Conservation (phyloP, 208 protist genomes). For the Crithidia acanthocephali region DNA sequence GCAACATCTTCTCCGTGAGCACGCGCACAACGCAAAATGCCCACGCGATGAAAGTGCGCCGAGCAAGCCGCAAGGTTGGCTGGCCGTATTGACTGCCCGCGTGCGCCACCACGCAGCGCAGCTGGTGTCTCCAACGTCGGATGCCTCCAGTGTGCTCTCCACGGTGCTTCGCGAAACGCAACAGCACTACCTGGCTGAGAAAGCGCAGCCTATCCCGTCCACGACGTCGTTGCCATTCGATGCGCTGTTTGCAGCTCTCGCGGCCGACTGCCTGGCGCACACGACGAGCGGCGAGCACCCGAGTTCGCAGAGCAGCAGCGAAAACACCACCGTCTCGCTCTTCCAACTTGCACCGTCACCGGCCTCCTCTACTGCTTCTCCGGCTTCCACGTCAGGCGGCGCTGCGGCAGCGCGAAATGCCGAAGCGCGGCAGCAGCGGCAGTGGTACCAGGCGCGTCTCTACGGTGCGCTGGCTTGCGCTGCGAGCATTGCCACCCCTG, state of each 20-base stretch:
- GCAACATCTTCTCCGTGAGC: not conserved
- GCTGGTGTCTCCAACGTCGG: not conserved
- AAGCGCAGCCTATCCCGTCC: not conserved
- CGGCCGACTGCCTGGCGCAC: constrained; percentile 23
- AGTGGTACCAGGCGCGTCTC: constrained; percentile 38
- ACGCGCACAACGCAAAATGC: not conserved
- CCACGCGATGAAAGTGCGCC: not conserved
- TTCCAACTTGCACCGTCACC: constrained; percentile 12
- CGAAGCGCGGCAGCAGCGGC: constrained; percentile 5
- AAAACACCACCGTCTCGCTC: not conserved
- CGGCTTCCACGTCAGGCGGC: not conserved
- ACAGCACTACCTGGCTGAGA: not conserved
- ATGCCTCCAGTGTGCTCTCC: not conserved
- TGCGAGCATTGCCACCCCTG: constrained; percentile 16
- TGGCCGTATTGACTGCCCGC: constrained; percentile 6
- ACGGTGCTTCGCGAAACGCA: constrained; percentile 10
- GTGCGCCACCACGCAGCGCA: constrained; percentile 14
- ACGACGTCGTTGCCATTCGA: not conserved
- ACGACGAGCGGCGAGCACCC: not conserved
- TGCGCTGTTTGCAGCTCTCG: constrained; percentile 39
- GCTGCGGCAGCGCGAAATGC: not conserved
- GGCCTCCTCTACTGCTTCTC: not conserved
- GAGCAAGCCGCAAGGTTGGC: constrained; percentile 11
- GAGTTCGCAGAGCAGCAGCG: not conserved
- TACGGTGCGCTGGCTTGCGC: constrained; percentile 31